A percentile compares a stretch with the other conserved stretches of the same genome.
Evolutionary conservation across 805 yeast species (phyloP).

Genomic region (Naumovozyma dairenensis): DNA sequence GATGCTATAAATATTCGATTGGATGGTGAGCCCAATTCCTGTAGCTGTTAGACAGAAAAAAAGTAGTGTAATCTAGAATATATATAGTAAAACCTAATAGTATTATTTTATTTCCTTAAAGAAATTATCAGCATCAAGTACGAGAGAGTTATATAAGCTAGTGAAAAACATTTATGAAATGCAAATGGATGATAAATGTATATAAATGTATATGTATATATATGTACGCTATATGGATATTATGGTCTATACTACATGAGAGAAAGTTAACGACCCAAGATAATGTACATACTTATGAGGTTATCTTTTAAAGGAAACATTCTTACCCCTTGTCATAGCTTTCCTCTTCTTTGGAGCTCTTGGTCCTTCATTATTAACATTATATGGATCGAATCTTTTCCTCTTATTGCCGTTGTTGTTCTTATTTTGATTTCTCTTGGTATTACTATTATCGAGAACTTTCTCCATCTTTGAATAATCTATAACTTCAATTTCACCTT

Average conservation of each 20-base stretch:
- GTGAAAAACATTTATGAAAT: no score
- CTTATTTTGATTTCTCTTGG: slow-evolving; percentile 6
- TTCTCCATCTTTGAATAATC: slow-evolving; percentile 39
- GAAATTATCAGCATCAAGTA: no score
- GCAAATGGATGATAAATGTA: no score
- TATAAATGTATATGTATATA: no score
- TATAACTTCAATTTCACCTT: slow-evolving; percentile 23
- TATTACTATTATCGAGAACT: slow-evolving; percentile 26
- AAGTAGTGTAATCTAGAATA: no score
- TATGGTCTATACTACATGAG: no score
- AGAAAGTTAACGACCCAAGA: no score
- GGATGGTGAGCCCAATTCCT: slow-evolving; percentile 67
- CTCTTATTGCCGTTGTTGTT: slow-evolving; percentile 25
- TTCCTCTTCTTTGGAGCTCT: slow-evolving; percentile 38
- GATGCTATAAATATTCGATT: slow-evolving; percentile 93
- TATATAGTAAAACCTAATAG: no score
- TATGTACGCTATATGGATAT: no score
- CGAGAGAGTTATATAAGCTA: no score
- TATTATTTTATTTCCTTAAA: no score
- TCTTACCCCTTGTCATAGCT: slow-evolving; percentile 19
- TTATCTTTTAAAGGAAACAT: slow-evolving; percentile 24
- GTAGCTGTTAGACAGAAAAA: slow-evolving; percentile 50
- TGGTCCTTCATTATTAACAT: slow-evolving; percentile 40
- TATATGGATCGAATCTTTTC: slow-evolving; percentile 53
- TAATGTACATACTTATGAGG: no score